Evolutionary conservation across 345 rosid genomes (phyloP).

Genomic region (Chamaenerion angustifolium): DNA sequence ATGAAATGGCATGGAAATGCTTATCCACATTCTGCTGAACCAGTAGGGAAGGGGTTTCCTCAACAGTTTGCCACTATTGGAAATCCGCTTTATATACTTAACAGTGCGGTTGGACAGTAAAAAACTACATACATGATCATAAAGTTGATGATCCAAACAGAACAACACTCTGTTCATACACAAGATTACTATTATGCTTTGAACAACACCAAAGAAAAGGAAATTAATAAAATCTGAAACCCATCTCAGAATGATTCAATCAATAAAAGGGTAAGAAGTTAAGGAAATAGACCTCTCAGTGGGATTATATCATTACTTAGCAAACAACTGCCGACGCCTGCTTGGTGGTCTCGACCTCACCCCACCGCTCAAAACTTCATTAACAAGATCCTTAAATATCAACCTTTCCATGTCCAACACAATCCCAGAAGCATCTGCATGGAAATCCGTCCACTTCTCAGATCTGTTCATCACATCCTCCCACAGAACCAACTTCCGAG

Average conservation of each 20-base stretch:
- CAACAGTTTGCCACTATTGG: too few species aligned
- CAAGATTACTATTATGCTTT: neutral
- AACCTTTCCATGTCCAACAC: constrained; percentile 67
- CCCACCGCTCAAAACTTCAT: constrained; percentile 43
- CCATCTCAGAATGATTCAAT: too few species aligned
- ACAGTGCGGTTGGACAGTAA: neutral
- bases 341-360: constrained; percentile 23
- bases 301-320: constrained; percentile 20
- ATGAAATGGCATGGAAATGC: too few species aligned
- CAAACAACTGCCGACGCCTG: constrained; percentile 48
- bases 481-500: constrained; percentile 32
- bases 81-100: too few species aligned
- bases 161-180: neutral
- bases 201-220: neutral
- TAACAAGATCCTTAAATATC: constrained; percentile 73
- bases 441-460: constrained; percentile 53
- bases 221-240: neutral
- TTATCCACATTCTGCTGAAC: too few species aligned
- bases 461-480: constrained; percentile 57
- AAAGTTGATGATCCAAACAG: neutral
- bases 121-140: neutral
- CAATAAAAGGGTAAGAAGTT: too few species aligned
- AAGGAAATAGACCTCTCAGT: too few species aligned
- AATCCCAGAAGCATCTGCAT: constrained; percentile 35
- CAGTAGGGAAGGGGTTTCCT: too few species aligned